These are phyloP conservation scores for Aphanomyces stellatus DNA, from an alignment of 352 stramenopile species.

Conservation along the genomic window DNA sequence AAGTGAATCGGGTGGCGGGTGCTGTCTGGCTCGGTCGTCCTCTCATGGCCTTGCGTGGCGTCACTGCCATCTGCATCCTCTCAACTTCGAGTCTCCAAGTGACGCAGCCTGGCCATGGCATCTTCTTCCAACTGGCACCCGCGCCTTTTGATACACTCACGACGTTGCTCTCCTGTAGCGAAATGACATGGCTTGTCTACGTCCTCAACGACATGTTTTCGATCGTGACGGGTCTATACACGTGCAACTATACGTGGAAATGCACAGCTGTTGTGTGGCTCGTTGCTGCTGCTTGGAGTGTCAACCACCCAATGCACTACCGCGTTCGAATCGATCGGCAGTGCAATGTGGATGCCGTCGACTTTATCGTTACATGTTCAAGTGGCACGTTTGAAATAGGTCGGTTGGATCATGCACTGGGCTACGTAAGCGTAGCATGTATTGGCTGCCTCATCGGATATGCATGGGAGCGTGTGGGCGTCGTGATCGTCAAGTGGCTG, in stretches of 20 bases:
- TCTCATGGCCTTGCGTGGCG: not conserved
- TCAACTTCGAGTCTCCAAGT: not conserved
- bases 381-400: not conserved
- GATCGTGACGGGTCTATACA: not conserved
- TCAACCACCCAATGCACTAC: not conserved
- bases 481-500: not conserved
- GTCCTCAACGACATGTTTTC: not conserved
- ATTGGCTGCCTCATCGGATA: not conserved
- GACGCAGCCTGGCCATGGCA: too few species aligned
- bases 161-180: not conserved
- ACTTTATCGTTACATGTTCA: not conserved
- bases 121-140: not conserved
- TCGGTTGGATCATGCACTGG: not conserved
- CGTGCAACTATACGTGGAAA: not conserved
- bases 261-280: not conserved
- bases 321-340: not conserved
- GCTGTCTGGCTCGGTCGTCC: constrained; percentile 7
- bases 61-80: constrained; percentile 2
- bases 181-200: constrained; percentile 8
- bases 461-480: not conserved
- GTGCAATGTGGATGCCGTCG: not conserved
- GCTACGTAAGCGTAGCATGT: not conserved
- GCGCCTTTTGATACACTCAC: not conserved
- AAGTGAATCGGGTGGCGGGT: constrained; percentile 2
- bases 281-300: not conserved